Evolutionary conservation across 768 basidiomycete species (phyloP).

Genomic region (Clitopilus passeckerianus): DNA sequence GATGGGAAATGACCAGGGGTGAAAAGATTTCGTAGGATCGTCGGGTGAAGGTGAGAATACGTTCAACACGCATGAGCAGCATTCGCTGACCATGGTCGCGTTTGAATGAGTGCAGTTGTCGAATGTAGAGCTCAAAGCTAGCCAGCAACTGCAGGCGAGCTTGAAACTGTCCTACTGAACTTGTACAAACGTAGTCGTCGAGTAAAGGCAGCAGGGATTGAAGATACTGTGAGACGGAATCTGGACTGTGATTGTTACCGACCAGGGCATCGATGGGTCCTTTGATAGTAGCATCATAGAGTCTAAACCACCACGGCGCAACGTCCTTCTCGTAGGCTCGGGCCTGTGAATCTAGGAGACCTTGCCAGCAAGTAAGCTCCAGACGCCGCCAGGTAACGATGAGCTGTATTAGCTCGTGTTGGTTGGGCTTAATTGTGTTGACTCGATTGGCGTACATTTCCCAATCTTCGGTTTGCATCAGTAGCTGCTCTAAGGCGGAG

Average conservation of each 20-base stretch:
- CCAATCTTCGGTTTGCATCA: constrained; percentile 92
- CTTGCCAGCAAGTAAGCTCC: constrained; percentile 86
- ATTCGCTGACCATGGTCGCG: constrained; percentile 22
- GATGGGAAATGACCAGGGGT: constrained; percentile 34
- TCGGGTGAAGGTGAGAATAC: constrained; percentile 57
- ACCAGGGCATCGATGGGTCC: constrained; percentile 49
- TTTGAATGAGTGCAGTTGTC: constrained; percentile 22
- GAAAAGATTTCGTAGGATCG: constrained; percentile 63
- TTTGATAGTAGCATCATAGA: constrained; percentile 75
- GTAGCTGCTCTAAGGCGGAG: constrained; percentile 76
- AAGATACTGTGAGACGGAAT: constrained; percentile 44
- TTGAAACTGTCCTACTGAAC: constrained; percentile 82
- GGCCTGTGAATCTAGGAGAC: constrained; percentile 69
- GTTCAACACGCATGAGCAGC: constrained; percentile 44
- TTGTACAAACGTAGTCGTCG: constrained; percentile 69
- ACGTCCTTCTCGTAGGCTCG: constrained; percentile 43
- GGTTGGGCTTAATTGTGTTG: constrained; percentile 70
- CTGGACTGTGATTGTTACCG: constrained; percentile 22
- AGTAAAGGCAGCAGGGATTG: constrained; percentile 68
- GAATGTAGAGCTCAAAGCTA: constrained; percentile 57
- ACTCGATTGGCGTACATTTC: constrained; percentile 92
- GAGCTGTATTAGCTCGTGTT: constrained; percentile 57
- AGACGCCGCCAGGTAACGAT: constrained; percentile 89
- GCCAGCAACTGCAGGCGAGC: constrained; percentile 61
- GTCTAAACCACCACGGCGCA: constrained; percentile 82